These are phyloP conservation scores for Darksidea phi DNA, from an alignment of 495 filamentous ascomycete genomes.

Conservation along the genomic window DNA sequence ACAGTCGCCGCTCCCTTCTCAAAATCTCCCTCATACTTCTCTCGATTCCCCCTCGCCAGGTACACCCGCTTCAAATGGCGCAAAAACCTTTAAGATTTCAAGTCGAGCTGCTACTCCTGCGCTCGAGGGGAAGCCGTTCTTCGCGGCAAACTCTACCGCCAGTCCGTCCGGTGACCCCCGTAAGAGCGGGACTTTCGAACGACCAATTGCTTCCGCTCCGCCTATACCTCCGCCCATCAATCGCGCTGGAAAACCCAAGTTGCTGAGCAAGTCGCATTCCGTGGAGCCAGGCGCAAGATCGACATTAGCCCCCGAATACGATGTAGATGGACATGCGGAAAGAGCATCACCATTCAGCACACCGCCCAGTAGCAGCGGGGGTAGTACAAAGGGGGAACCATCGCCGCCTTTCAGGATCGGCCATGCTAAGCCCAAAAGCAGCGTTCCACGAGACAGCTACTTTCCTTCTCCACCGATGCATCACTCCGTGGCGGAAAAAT, in stretches of 20 bases:
- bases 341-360: constrained; percentile 84
- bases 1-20: constrained; percentile 41
- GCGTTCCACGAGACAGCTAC: constrained; percentile 30
- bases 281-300: constrained; percentile 20
- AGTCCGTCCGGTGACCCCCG: constrained; percentile 21
- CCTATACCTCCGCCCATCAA: constrained; percentile 68
- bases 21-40: constrained; percentile 46
- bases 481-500: constrained; percentile 43
- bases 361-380: constrained; percentile 78
- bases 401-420: constrained; percentile 20
- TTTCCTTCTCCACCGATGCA: constrained; percentile 53
- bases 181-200: constrained; percentile 21
- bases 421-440: constrained; percentile 14
- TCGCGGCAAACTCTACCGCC: constrained; percentile 23
- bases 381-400: constrained; percentile 51
- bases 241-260: constrained; percentile 77
- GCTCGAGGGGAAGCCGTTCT: constrained; percentile 44
- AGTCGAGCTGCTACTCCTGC: constrained; percentile 53
- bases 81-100: constrained; percentile 54
- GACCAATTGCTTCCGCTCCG: constrained; percentile 37
- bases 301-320: constrained; percentile 43
- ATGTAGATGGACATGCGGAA: constrained; percentile 45
- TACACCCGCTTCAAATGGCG: constrained; percentile 50
- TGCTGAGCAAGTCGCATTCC: constrained; percentile 51
- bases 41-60: constrained; percentile 50